phyloP scores from a whole-genome alignment of 768 basidiomycete genomes.

The Lactifluus subvellereus region DNA sequence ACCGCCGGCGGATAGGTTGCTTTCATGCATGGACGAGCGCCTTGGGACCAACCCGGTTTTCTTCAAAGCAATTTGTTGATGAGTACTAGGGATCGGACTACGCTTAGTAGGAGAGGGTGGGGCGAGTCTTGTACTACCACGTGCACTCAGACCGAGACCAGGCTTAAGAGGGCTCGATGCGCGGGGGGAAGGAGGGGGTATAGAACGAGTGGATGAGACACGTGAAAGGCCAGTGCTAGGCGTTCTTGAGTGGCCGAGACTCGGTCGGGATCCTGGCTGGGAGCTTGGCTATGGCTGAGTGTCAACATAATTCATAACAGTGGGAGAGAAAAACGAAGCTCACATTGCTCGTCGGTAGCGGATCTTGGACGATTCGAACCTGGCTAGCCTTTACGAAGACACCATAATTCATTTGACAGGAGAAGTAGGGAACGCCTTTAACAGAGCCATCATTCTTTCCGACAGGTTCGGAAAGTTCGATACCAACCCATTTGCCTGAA shows the following conservation, averaged over 20 bases:
- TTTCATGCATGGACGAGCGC: constrained; percentile 35
- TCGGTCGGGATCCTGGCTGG: not conserved
- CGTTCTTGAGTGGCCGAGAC: constrained; percentile 16
- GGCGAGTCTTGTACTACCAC: constrained; percentile 15
- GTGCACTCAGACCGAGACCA: constrained; percentile 19
- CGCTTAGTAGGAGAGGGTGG: constrained; percentile 56
- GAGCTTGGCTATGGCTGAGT: constrained; percentile 6
- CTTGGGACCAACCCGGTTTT: constrained; percentile 35
- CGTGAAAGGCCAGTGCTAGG: constrained; percentile 18
- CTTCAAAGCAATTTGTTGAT: constrained; percentile 12
- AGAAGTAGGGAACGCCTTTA: constrained; percentile 73
- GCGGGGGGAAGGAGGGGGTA: constrained; percentile 21
- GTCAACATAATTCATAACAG: not conserved
- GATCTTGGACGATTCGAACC: constrained; percentile 49
- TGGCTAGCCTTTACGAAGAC: constrained; percentile 87
- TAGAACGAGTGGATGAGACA: constrained; percentile 17
- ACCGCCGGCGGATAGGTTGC: constrained; percentile 28
- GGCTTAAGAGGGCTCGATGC: constrained; percentile 15
- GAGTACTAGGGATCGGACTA: constrained; percentile 23
- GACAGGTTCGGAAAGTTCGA: constrained; percentile 73
- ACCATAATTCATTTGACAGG: constrained; percentile 68
- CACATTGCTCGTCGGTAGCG: not conserved
- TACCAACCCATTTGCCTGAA: constrained; percentile 90
- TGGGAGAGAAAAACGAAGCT: not conserved
- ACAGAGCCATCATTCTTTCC: constrained; percentile 98